phyloP scores from a whole-genome alignment of 768 basidiomycete genomes.

The Lactarius tabidus region DNA sequence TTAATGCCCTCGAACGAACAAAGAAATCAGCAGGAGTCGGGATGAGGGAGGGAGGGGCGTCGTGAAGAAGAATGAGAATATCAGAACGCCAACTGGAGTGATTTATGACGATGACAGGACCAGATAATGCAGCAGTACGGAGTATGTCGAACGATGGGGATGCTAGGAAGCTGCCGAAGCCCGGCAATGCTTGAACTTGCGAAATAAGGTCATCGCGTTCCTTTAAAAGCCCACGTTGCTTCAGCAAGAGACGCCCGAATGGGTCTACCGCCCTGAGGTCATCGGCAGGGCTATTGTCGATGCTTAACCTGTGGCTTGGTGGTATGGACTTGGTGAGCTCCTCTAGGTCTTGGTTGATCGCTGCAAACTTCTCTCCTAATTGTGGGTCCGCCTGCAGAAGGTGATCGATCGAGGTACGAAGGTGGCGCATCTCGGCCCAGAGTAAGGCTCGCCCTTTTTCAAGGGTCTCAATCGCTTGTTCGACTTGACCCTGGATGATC shows the following conservation, averaged over 20 bases:
- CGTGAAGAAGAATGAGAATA: background rate
- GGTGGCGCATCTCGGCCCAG: background rate
- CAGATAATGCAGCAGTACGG: background rate
- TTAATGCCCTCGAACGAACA: background rate
- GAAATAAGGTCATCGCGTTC: background rate
- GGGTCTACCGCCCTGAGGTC: background rate
- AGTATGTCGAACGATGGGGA: background rate
- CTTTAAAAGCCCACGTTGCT: background rate
- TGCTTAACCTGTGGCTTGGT: background rate
- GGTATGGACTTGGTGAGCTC: background rate
- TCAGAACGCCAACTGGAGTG: background rate
- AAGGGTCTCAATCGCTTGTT: background rate
- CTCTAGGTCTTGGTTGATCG: background rate
- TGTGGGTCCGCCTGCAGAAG: background rate
- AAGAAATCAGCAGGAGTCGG: background rate
- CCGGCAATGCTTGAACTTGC: background rate
- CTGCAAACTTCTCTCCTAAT: background rate
- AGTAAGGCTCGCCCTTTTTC: background rate
- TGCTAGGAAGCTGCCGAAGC: background rate
- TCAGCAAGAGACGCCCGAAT: background rate
- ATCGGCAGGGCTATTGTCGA: background rate
- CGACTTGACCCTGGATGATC: background rate
- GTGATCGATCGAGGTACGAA: background rate
- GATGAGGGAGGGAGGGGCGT: background rate
- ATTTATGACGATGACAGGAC: background rate